Evolutionary conservation across 2,329 filamentous ascomycete species (phyloP).

Genomic region (Penicillium verrucosum): DNA sequence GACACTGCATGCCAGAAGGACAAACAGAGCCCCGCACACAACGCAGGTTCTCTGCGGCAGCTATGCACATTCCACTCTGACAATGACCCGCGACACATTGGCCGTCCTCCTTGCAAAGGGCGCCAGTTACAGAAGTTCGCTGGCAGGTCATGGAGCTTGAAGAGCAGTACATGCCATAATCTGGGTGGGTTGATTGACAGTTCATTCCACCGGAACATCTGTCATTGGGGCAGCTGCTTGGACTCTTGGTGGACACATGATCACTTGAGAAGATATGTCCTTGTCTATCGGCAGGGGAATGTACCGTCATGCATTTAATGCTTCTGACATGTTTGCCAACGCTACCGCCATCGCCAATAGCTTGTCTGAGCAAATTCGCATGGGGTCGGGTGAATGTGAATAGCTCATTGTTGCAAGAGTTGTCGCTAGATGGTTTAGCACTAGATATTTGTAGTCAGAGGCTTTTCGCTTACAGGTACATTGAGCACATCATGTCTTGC

Average conservation of each 20-base stretch:
- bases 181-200: neutral
- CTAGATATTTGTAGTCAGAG: too few species aligned
- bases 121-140: neutral
- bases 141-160: neutral
- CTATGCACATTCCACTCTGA: neutral
- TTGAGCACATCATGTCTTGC: conserved; percentile 2
- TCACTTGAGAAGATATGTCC: conserved; percentile 1
- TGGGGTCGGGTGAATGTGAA: conserved; percentile 3
- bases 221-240: neutral
- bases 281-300: neutral
- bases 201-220: neutral
- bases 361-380: neutral
- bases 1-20: neutral
- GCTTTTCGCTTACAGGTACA: neutral
- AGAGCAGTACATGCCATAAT: conserved; percentile 1
- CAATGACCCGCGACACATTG: neutral
- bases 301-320: neutral
- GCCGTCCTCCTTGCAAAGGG: neutral
- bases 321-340: neutral
- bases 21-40: neutral
- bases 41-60: neutral
- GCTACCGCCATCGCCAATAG: neutral
- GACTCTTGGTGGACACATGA: neutral
- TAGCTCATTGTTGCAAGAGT: neutral
- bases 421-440: neutral